These are phyloP conservation scores for Endocladia muricata DNA, from an alignment of 31 red algal genomes.

Conservation along the genomic window DNA sequence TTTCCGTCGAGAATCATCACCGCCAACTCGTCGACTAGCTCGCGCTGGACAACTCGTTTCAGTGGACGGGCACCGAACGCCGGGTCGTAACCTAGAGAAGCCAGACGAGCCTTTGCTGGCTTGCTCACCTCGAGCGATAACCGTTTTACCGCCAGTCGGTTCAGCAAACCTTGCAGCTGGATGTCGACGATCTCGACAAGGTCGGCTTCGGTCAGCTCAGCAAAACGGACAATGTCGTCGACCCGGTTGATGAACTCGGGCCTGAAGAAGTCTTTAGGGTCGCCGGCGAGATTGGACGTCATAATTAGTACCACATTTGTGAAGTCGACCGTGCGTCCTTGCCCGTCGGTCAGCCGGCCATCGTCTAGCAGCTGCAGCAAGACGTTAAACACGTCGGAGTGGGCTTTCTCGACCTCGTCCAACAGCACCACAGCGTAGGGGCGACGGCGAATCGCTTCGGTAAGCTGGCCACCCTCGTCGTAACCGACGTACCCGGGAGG, in stretches of 20 bases:
- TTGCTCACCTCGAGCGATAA: conserved; percentile 58
- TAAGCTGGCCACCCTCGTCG: conserved; percentile 96
- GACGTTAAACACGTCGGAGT: conserved; percentile 99
- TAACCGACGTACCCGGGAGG: conserved; percentile 99
- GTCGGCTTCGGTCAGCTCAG: conserved; percentile 65
- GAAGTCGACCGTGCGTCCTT: conserved; percentile 96
- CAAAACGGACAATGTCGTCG: conserved; percentile 98
- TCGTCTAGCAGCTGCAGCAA: conserved; percentile 98
- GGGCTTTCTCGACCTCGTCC: conserved; percentile 99
- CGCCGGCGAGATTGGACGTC: conserved; percentile 91
- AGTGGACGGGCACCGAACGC: conserved; percentile 83
- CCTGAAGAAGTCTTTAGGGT: conserved; percentile 75
- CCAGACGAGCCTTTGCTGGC: conserved; percentile 80
- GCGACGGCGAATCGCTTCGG: conserved; percentile 90
- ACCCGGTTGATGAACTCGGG: conserved; percentile 99
- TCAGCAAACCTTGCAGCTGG: conserved; percentile 75
- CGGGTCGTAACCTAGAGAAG: conserved; percentile 76
- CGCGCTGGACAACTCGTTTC: conserved; percentile 73
- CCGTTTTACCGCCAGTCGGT: conserved; percentile 74
- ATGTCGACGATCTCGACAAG: conserved; percentile 82
- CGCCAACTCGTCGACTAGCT: conserved; percentile 72
- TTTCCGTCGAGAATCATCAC: conserved; percentile 67
- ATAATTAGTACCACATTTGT: conserved; percentile 94
- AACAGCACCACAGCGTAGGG: conserved; percentile 96
- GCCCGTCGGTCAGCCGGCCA: conserved; percentile 95